Conservation (phyloP, 1,284 basidiomycete species). For the Moesziomyces globuligerus region DNA sequence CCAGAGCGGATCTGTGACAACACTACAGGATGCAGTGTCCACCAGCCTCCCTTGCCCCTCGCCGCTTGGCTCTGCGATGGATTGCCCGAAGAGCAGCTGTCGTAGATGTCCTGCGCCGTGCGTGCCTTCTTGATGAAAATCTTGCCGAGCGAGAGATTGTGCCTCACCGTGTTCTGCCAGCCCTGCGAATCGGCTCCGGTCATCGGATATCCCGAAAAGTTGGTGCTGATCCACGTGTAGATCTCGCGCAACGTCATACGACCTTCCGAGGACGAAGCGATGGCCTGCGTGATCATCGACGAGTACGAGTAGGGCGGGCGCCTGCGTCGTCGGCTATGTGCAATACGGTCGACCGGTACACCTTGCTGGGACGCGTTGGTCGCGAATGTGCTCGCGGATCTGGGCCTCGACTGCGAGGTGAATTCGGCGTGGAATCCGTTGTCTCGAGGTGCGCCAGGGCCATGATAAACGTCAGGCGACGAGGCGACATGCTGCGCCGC, state of each 20-base stretch:
- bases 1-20: slow-evolving; percentile 44
- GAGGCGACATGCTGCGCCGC: slow-evolving; percentile 23
- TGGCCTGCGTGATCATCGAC: slow-evolving; percentile 63
- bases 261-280: slow-evolving; percentile 52
- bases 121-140: slow-evolving; percentile 57
- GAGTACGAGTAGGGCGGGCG: slow-evolving; percentile 60
- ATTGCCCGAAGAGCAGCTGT: slow-evolving; percentile 53
- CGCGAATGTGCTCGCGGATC: slow-evolving; percentile 8
- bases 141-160: slow-evolving; percentile 61
- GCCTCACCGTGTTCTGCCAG: slow-evolving; percentile 63
- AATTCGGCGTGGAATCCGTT: slow-evolving; percentile 31
- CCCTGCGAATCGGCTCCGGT: slow-evolving; percentile 53
- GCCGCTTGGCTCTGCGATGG: slow-evolving; percentile 53
- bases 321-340: slow-evolving; percentile 50
- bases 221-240: slow-evolving; percentile 60
- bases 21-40: slow-evolving; percentile 49
- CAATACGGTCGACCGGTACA: slow-evolving; percentile 46
- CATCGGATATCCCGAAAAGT: slow-evolving; percentile 56
- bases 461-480: slow-evolving; percentile 2
- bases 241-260: slow-evolving; percentile 62
- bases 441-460: slow-evolving; percentile 11
- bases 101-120: slow-evolving; percentile 54
- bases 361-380: slow-evolving; percentile 17
- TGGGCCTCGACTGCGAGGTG: slow-evolving; percentile 13
- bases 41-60: slow-evolving; percentile 58